Evolutionary conservation across 2,329 filamentous ascomycete genomes (phyloP).

Genomic region (Leptosphaerulina australis): DNA sequence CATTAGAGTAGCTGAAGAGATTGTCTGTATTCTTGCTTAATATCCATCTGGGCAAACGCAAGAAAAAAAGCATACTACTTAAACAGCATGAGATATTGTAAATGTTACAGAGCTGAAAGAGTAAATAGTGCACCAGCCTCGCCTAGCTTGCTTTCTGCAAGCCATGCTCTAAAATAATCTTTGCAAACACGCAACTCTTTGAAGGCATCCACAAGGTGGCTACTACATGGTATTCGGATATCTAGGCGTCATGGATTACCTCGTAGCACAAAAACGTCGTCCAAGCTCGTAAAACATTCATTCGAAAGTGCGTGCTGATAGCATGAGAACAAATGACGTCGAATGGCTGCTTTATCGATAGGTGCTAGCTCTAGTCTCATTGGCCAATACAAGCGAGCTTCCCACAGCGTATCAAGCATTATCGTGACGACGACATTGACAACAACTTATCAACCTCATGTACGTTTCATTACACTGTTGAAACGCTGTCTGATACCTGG

Average conservation of each 20-base stretch:
- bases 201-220: no score
- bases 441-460: conserved; percentile 8
- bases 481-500: background rate
- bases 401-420: conserved; percentile 26
- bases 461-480: background rate
- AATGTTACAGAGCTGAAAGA: background rate
- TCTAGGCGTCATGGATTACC: no score
- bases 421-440: conserved; percentile 31
- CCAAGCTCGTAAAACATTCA: no score
- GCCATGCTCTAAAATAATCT: no score
- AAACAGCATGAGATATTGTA: background rate
- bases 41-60: background rate
- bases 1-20: background rate
- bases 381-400: conserved; percentile 17
- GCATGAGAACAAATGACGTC: conserved; percentile 6
- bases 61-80: background rate
- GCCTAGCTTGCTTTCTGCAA: no score
- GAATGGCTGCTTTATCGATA: background rate
- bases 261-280: no score
- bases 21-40: background rate
- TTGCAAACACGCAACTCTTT: no score
- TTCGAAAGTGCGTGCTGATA: no score
- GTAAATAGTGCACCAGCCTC: no score
- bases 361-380: background rate
- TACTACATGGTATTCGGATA: no score